Base-by-base conservation (phyloP, 345 rosid species). In the Eucalyptus marginata region DNA sequence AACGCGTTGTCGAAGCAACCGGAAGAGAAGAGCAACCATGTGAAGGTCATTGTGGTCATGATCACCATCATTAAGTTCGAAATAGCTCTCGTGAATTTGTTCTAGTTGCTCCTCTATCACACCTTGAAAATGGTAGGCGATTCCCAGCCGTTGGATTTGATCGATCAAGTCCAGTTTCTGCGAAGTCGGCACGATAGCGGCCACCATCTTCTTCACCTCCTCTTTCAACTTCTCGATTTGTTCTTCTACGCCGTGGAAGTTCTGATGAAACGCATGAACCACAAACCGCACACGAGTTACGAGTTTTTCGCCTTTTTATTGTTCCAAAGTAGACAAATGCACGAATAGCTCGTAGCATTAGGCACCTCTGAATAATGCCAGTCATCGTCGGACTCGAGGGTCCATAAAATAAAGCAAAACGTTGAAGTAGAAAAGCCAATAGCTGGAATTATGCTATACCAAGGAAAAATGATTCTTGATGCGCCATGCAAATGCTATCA, bases 61-160 rank as follows among this genome's bases (percentile, higher is more conserved):
- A 22, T 20, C 68, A 15, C 27, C 33, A n/a, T 49, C 58, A 24
- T 31, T 44, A n/a, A n/a, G 46, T 54, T 44, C 27, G 3, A 33
- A 52, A 36, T 49, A 46, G 49, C 79, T 54, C 17, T 84, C 44
- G 56, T 31, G 40, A 40, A 84, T 56, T 83, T 56, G 89, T 18
- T 59, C 86, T 17, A 88, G 68, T 18, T 46, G 27, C 8, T 44
- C 25, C 10, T 80, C 54, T 22, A 85, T 85, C 90, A 47, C 94
- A 5, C 10, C 46, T 58, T 92, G 89, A 40, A 95, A 95, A 91
- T 91, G 94, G 49, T 94, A 93, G 40, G 91, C 86, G 22, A 94
- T 49, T 5, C 96, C 96, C 22, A 93, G 58, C 10, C 93, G 91
- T n/a, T 93, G 92, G 58, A 94, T 58, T 25, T 88, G 85, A 90